phyloP scores from a whole-genome alignment of 305 asterid genomes.

The Lippia alba region DNA sequence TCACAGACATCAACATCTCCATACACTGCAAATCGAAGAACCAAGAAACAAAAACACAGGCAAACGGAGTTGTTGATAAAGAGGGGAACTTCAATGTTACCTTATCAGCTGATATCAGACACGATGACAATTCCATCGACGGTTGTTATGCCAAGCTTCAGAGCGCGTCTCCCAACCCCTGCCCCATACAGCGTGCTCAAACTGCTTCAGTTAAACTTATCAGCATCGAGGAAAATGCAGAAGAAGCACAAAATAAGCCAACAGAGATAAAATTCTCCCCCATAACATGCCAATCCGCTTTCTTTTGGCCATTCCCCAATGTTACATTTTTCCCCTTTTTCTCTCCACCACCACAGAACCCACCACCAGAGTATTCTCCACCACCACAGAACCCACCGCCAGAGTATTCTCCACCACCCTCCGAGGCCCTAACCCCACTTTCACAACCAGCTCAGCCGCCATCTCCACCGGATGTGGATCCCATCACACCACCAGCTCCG shows the following conservation, averaged over 20 bases:
- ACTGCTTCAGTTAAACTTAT: conserved; percentile 43
- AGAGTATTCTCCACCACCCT: conserved; percentile 27
- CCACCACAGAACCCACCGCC: conserved; percentile 29
- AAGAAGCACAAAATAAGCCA: conserved; percentile 23
- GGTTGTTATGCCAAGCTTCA: conserved; percentile 59
- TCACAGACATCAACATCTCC: conserved; percentile 39
- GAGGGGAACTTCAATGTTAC: conserved; percentile 50
- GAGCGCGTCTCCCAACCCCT: conserved; percentile 42
- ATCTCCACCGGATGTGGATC: background rate
- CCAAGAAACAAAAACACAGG: conserved; percentile 35
- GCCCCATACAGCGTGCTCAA: conserved; percentile 48
- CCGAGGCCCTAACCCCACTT: conserved; percentile 27
- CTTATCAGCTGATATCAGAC: conserved; percentile 41
- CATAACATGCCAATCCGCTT: conserved; percentile 53
- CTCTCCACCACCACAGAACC: conserved; percentile 34
- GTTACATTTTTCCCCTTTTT: conserved; percentile 31
- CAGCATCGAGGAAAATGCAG: conserved; percentile 24
- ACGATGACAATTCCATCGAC: conserved; percentile 30
- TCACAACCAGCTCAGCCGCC: conserved; percentile 30
- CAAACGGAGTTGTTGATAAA: conserved; percentile 40
- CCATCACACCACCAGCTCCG: conserved; percentile 34
- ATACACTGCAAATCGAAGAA: conserved; percentile 42
- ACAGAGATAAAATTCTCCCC: conserved; percentile 48
- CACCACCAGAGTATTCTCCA: conserved; percentile 27
- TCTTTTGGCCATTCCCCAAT: conserved; percentile 49